These are phyloP conservation scores for Aspergillus quadrilineatus DNA, from an alignment of 2,329 filamentous ascomycete species.

Conservation along the genomic window DNA sequence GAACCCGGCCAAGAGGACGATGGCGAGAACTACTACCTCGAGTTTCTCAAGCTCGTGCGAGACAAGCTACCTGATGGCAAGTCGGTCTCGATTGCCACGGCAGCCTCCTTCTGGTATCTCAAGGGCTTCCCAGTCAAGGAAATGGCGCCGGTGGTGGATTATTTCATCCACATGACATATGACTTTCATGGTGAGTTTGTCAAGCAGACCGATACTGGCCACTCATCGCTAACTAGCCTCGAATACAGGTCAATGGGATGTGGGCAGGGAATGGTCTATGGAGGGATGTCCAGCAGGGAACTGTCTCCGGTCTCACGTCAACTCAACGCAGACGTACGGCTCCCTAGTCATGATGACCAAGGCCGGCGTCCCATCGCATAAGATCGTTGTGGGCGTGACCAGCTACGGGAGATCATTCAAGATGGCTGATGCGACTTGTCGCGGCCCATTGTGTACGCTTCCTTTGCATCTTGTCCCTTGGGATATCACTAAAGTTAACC, in stretches of 20 bases:
- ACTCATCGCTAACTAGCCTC: not conserved
- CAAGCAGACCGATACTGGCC: not conserved
- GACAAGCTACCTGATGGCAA: constrained; percentile 19
- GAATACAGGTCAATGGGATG: too few relatives aligned
- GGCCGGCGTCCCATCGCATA: not conserved
- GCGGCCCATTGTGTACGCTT: not conserved
- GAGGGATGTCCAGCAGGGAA: constrained; percentile 27
- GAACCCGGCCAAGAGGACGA: constrained; percentile 32
- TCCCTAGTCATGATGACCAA: constrained; percentile 31
- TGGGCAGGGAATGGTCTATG: not conserved
- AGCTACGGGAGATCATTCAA: constrained; percentile 3
- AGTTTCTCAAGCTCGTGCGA: constrained; percentile 28
- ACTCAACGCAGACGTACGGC: constrained; percentile 37
- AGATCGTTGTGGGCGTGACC: constrained; percentile 4
- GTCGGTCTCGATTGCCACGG: constrained; percentile 27
- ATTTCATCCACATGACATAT: constrained; percentile 43
- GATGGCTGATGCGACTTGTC: not conserved
- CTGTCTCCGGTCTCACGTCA: constrained; percentile 33
- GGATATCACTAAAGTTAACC: too few relatives aligned
- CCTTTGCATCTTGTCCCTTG: too few relatives aligned
- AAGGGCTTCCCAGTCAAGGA: constrained; percentile 30
- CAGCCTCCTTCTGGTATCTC: constrained; percentile 36
- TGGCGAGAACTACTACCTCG: constrained; percentile 36
- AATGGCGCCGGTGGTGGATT: constrained; percentile 32
- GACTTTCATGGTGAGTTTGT: constrained; percentile 29